Conservation (phyloP, 73 alveolate species). For the Paramecium sexaurelia region DNA sequence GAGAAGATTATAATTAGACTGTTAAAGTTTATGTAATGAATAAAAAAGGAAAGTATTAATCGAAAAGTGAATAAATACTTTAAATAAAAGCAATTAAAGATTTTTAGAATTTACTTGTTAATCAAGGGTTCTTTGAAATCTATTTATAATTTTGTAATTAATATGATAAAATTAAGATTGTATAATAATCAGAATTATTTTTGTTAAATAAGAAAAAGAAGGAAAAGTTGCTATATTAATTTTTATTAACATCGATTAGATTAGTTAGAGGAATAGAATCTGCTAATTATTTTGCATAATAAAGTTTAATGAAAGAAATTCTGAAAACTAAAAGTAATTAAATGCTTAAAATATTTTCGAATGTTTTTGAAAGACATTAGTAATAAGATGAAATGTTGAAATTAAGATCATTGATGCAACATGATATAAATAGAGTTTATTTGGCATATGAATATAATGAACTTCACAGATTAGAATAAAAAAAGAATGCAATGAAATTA, state of each 20-base stretch:
- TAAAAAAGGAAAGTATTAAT: not conserved
- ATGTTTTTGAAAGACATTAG: not conserved
- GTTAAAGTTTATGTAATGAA: not conserved
- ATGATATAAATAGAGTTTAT: not conserved
- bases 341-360: not conserved
- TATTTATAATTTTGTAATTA: not conserved
- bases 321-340: not conserved
- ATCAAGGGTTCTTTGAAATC: not conserved
- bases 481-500: not conserved
- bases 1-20: not conserved
- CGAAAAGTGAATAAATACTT: constrained; percentile 27
- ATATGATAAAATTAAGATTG: not conserved
- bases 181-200: not conserved
- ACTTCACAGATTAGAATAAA: not conserved
- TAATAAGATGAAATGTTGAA: not conserved
- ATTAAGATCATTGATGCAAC: not conserved
- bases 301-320: not conserved
- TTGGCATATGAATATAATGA: constrained; percentile 35
- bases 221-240: not conserved
- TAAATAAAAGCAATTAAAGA: not conserved
- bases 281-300: constrained; percentile 22
- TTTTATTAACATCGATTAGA: not conserved
- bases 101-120: not conserved
- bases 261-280: constrained; percentile 5
- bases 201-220: not conserved